These are phyloP conservation scores for Pleurostoma richardsiae DNA, from an alignment of 2,329 filamentous ascomycete species.

Conservation along the genomic window DNA sequence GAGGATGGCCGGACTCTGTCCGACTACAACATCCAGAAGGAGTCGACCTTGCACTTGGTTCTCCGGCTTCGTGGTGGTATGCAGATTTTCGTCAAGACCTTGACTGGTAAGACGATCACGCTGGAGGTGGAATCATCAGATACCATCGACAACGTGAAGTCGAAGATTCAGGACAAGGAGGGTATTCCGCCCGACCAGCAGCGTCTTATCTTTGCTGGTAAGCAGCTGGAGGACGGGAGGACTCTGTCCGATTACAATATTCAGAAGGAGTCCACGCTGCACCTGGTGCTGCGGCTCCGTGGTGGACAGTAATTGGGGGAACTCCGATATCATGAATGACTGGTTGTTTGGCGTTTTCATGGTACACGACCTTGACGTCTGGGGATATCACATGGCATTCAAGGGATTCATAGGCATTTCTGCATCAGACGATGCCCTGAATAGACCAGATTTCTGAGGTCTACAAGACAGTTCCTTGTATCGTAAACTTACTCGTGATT, in stretches of 20 bases:
- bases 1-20: constrained; percentile 87
- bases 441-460: no score
- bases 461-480: no score
- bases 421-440: no score
- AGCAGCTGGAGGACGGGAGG: constrained; percentile 70
- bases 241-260: constrained; percentile 89
- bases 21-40: constrained; percentile 97
- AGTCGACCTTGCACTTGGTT: constrained; percentile 75
- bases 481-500: no score
- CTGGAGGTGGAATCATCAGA: constrained; percentile 64
- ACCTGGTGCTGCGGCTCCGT: constrained; percentile 66
- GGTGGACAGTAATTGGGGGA: constrained; percentile 47
- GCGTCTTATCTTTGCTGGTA: constrained; percentile 65
- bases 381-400: not conserved
- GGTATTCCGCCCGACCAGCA: constrained; percentile 68
- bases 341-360: not conserved
- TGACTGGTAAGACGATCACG: constrained; percentile 67
- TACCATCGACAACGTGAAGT: constrained; percentile 67
- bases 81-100: constrained; percentile 69
- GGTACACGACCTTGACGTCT: not conserved
- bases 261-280: constrained; percentile 71
- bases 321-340: not conserved
- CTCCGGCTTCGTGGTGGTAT: constrained; percentile 79
- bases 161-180: constrained; percentile 69
- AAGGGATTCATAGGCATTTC: no score